A percentile compares a stretch with the other conserved stretches of the same genome.
phyloP scores from a whole-genome alignment of 257 asterid species.

The Haberlea rhodopensis region DNA sequence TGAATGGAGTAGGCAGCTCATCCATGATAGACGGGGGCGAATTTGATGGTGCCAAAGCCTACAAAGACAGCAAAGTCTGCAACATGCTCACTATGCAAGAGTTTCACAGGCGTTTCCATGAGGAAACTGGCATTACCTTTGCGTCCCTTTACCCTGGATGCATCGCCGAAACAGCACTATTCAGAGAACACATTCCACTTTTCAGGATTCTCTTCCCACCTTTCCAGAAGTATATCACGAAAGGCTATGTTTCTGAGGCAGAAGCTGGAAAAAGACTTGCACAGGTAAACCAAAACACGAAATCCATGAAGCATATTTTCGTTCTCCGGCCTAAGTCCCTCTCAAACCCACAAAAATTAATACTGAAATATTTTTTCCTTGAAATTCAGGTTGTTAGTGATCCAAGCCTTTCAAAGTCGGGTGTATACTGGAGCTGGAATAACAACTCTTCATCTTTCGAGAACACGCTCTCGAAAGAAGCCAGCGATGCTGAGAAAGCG shows the following conservation, averaged over 20 bases:
- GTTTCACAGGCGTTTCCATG: slow-evolving; percentile 73
- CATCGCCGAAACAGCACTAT: slow-evolving; percentile 80
- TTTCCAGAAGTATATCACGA: slow-evolving; percentile 85
- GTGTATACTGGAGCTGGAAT: too few species aligned
- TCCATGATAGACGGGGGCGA: slow-evolving; percentile 92
- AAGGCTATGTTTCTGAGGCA: slow-evolving; percentile 84
- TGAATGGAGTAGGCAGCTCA: slow-evolving; percentile 59
- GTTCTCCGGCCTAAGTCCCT: too few species aligned
- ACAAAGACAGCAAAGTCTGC: slow-evolving; percentile 95
- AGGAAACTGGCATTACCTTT: slow-evolving; percentile 67
- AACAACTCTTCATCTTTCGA: too few species aligned
- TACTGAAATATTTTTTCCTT: too few species aligned
- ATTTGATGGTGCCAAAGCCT: slow-evolving; percentile 93
- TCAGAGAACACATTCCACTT: slow-evolving; percentile 83
- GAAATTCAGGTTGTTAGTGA: too few species aligned
- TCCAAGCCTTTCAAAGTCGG: too few species aligned
- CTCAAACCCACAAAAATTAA: too few species aligned
- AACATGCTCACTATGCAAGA: slow-evolving; percentile 97
- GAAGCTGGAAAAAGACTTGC: slow-evolving; percentile 93
- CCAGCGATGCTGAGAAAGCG: too few species aligned
- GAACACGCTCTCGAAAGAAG: too few species aligned
- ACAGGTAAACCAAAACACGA: slow-evolving; percentile 49
- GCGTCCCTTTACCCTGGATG: slow-evolving; percentile 94
- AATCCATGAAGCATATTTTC: too few species aligned
- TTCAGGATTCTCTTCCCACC: slow-evolving; percentile 93